phyloP scores from a whole-genome alignment of 2,329 filamentous ascomycete species.

The Emergomyces pasteurianus region DNA sequence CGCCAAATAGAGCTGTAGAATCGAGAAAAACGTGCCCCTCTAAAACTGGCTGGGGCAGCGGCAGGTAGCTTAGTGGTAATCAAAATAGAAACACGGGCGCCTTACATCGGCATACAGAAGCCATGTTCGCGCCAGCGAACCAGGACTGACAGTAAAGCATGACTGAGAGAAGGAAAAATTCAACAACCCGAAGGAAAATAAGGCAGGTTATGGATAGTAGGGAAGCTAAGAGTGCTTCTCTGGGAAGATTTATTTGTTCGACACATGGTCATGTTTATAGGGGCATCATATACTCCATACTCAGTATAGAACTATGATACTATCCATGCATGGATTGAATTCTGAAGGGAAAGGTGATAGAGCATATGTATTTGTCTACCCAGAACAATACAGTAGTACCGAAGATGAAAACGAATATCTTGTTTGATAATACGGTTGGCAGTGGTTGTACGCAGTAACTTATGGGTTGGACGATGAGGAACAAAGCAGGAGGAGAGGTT shows the following conservation, averaged over 20 bases:
- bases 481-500: too few species aligned
- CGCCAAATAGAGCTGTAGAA: neutral
- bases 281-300: too few species aligned
- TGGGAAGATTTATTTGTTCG: neutral
- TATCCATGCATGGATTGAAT: neutral
- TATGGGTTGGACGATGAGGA: too few species aligned
- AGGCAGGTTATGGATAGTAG: neutral
- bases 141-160: neutral
- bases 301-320: neutral
- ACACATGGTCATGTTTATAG: too few species aligned
- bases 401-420: neutral
- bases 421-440: neutral
- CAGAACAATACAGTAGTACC: neutral
- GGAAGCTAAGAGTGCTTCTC: neutral
- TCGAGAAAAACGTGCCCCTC: neutral
- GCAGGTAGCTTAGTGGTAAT: too few species aligned
- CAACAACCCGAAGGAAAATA: neutral
- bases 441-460: too few species aligned
- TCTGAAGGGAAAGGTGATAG: neutral
- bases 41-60: too few species aligned
- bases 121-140: neutral
- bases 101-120: too few species aligned
- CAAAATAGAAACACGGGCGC: too few species aligned
- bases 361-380: neutral
- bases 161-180: neutral